Conservation (phyloP, 768 basidiomycete genomes). For the Lentinula detonsa region DNA sequence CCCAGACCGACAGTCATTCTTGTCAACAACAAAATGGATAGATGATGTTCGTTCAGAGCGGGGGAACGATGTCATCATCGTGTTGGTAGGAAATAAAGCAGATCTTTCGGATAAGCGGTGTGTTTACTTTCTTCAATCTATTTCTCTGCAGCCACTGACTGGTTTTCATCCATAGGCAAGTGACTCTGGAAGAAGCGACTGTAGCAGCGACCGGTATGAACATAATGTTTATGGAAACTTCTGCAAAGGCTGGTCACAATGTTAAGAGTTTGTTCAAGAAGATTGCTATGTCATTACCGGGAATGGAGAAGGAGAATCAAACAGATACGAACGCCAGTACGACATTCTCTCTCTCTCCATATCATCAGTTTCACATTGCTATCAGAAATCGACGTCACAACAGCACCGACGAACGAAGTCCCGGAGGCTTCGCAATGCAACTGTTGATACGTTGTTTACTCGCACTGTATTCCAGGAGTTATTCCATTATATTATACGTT, state of each 20-base stretch:
- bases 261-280: slow-evolving; percentile 99
- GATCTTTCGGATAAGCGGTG: slow-evolving; percentile 98
- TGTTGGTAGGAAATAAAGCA: slow-evolving; percentile 97
- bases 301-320: slow-evolving; percentile 82
- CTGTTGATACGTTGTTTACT: slow-evolving; percentile 42
- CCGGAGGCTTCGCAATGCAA: slow-evolving; percentile 86
- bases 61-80: slow-evolving; percentile 97
- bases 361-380: slow-evolving; percentile 2
- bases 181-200: slow-evolving; percentile 97
- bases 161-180: slow-evolving; percentile 61
- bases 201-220: slow-evolving; percentile 83
- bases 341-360: slow-evolving; percentile 14
- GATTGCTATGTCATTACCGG: slow-evolving; percentile 96
- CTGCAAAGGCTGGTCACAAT: slow-evolving; percentile 98
- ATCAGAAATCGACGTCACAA: slow-evolving; percentile 89
- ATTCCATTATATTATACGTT: background rate
- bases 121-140: slow-evolving; percentile 18
- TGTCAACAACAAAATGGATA: slow-evolving; percentile 99
- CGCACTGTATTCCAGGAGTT: background rate
- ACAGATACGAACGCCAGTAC: slow-evolving; percentile 50
- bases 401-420: slow-evolving; percentile 56
- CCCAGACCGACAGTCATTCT: slow-evolving; percentile 92
- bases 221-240: slow-evolving; percentile 99
- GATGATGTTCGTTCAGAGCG: slow-evolving; percentile 97
- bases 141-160: background rate